Base-by-base conservation (phyloP, 306 rosid species). In the Rosa persica region DNA sequence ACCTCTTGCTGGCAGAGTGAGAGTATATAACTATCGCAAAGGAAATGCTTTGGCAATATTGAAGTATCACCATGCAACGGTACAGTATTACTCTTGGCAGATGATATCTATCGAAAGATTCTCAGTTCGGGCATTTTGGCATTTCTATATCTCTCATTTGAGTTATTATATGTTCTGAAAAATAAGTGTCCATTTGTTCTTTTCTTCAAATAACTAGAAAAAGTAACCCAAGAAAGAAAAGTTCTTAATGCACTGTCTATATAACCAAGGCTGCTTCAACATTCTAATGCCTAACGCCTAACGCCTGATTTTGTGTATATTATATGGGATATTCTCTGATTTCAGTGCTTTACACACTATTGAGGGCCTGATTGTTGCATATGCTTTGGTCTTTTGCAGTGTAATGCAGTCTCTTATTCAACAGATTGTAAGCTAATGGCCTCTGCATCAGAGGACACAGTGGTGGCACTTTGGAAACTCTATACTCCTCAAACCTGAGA, bases 61-160 rank as follows among this genome's bases (percentile, higher is more conserved):
- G 79, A 95, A 89, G 87, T 95, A 95, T 87, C 98, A 95, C 80
- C 96, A 86, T 75, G 89, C 90, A 76, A 88, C 92, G 83, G 98
- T 92, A 86, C 52, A 86, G 68, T 34, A 70, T 81, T 73, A 48
- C 73, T 67, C 66, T 72, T 88, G 46, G 20, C 20, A 57, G 68
- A 67, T 73, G 67, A 78, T 46, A 39, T 62, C 44, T 38, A 20
- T 23, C 48, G 36, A 42, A 61, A 55, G n/a, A 73, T 64, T 73
- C 51, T 52, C 30, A 12, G 42, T 57, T 52, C 23, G 22, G 12
- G 3, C 58, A 39, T 74, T 51, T 39, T 47, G 42, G 47, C 25
- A 3, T 3, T 73, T n/a, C 9, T 15, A 1, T 38, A 11, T 51
- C n/a, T 11, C n/a, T 20, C 17, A 51, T n/a, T 49, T 51, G 46